A percentile compares a stretch with the other conserved stretches of the same genome.
Conservation (phyloP, 139 green algal species). For the Coelastrella sp. region DNA sequence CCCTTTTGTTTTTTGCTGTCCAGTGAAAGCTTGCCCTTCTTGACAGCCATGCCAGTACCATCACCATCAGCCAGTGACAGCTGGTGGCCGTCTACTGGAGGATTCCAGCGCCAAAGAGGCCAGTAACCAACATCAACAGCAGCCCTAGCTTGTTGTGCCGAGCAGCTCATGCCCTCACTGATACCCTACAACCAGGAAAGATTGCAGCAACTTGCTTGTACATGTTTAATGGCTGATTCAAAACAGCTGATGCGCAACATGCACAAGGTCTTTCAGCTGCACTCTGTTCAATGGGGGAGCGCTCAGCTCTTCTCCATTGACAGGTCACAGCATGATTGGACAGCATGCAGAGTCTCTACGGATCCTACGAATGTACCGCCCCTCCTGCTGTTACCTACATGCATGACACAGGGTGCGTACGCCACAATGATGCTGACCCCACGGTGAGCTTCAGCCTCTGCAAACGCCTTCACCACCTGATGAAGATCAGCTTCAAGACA, state of each 20-base stretch:
- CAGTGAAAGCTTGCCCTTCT: conserved; percentile 48
- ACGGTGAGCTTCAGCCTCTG: conserved; percentile 58
- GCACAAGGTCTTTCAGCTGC: neutral
- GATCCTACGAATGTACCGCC: no score
- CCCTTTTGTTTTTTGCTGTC: conserved; percentile 63
- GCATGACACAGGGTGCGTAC: conserved; percentile 64
- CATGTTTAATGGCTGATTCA: neutral
- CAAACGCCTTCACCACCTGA: conserved; percentile 62
- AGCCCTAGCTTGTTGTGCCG: conserved; percentile 43
- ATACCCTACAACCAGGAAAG: no score
- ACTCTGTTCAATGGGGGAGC: neutral
- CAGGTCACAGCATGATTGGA: no score
- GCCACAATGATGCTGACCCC: conserved; percentile 62
- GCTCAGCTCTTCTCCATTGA: no score
- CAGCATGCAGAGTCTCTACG: no score
- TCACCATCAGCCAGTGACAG: no score
- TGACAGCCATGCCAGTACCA: neutral
- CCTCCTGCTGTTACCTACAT: no score
- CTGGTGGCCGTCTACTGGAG: conserved; percentile 34
- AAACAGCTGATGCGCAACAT: neutral
- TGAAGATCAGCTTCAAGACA: conserved; percentile 65
- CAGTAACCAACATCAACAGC: conserved; percentile 64
- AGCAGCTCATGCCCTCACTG: neutral
- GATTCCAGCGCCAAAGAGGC: conserved; percentile 66
- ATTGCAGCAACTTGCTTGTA: no score